phyloP scores from a whole-genome alignment of 441 rosid species.

The Eugenia klotzschiana region DNA sequence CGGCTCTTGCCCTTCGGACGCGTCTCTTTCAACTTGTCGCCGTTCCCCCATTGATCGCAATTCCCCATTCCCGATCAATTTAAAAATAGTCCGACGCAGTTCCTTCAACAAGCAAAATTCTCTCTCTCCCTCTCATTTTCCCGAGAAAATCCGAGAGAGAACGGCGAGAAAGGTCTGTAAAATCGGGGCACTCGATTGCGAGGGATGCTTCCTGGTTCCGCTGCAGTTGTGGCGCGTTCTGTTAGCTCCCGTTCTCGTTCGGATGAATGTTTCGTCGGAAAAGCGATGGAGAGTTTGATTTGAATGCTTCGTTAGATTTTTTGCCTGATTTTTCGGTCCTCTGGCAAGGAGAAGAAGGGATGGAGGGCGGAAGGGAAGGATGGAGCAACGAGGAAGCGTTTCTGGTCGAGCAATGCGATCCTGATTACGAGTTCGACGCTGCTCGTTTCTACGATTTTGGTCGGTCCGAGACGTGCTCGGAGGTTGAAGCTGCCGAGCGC shows the following conservation, averaged over 20 bases:
- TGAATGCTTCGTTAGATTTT: background rate
- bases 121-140: background rate
- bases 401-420: background rate
- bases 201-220: background rate
- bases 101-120: too few relatives aligned
- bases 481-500: background rate
- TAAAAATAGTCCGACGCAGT: too few relatives aligned
- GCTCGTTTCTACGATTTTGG: background rate
- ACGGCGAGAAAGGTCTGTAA: background rate
- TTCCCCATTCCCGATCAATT: background rate
- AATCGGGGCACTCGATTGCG: background rate
- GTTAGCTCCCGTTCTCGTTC: background rate
- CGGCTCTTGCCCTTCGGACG: background rate
- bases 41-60: background rate
- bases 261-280: background rate
- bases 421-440: slow-evolving; percentile 3
- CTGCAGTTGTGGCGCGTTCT: background rate
- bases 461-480: background rate
- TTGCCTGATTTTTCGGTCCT: background rate
- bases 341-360: background rate
- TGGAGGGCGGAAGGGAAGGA: background rate
- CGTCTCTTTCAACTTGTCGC: background rate
- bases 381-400: background rate
- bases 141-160: background rate
- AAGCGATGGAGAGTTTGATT: background rate